Evolutionary conservation across 495 filamentous ascomycete genomes (phyloP).

Genomic region (Sordaria brevicollis): DNA sequence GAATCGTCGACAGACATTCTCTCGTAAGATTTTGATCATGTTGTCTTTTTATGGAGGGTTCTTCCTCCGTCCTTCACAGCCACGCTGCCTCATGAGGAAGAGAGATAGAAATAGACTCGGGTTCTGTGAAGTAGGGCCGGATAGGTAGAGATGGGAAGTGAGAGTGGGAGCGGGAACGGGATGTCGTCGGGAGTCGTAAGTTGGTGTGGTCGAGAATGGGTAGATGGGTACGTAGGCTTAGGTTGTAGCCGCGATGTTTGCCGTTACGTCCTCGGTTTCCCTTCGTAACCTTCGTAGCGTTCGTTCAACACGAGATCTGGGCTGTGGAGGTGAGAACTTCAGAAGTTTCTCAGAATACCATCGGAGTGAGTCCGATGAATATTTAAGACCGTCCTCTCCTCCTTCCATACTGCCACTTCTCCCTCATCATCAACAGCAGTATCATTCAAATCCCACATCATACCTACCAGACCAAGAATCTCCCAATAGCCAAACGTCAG

Average conservation of each 20-base stretch:
- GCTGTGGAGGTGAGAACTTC: neutral
- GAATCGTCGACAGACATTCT: neutral
- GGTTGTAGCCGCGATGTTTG: neutral
- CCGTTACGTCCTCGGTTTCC: neutral
- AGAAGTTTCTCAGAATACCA: neutral
- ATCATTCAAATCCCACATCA: neutral
- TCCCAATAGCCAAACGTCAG: neutral
- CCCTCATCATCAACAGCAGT: neutral
- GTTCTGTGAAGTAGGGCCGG: neutral
- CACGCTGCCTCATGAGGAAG: neutral
- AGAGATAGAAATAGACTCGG: neutral
- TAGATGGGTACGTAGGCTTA: neutral
- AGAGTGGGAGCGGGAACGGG: neutral
- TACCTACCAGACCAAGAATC: neutral
- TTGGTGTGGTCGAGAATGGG: neutral
- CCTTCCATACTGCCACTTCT: neutral
- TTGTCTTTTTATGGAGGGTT: neutral
- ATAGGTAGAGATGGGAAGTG: neutral
- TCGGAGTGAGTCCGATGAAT: too few species aligned
- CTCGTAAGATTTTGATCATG: neutral
- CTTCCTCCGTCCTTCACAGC: neutral
- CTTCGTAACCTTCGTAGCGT: neutral
- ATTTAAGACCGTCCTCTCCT: constrained; percentile 1
- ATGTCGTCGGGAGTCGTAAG: neutral
- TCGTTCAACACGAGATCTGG: neutral